Evolutionary conservation across 2,329 filamentous ascomycete species (phyloP).

Genomic region (Trichoderma sp.): DNA sequence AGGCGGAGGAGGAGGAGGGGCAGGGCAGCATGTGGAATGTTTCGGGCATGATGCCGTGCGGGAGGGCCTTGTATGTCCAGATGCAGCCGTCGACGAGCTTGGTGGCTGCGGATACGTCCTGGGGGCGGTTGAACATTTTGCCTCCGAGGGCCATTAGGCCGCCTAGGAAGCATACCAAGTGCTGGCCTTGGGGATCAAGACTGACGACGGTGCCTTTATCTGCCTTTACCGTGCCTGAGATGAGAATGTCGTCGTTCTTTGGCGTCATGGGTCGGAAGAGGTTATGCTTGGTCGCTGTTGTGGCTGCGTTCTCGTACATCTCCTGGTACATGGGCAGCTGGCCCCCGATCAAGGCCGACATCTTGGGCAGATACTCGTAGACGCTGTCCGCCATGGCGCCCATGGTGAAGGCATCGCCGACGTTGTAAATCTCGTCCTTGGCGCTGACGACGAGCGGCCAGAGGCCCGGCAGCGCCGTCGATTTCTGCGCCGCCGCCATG

Average conservation of each 20-base stretch:
- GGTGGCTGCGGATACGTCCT: conserved; percentile 49
- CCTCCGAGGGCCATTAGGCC: conserved; percentile 66
- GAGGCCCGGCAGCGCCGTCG: conserved; percentile 70
- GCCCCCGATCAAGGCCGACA: conserved; percentile 66
- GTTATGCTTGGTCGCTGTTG: conserved; percentile 60
- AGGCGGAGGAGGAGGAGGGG: conserved; percentile 6
- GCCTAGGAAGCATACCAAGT: conserved; percentile 65
- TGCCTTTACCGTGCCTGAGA: conserved; percentile 55
- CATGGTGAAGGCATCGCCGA: conserved; percentile 47
- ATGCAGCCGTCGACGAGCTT: conserved; percentile 56
- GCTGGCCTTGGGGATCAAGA: conserved; percentile 48
- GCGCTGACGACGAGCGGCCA: conserved; percentile 69
- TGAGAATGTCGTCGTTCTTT: conserved; percentile 61
- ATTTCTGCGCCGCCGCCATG: conserved; percentile 65
- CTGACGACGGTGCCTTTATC: conserved; percentile 46
- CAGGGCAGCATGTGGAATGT: conserved; percentile 47
- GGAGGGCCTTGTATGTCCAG: conserved; percentile 57
- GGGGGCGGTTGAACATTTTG: conserved; percentile 50
- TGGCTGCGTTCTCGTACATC: conserved; percentile 64
- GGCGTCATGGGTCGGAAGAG: conserved; percentile 71
- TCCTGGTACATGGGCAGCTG: conserved; percentile 57
- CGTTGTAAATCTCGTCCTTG: conserved; percentile 48
- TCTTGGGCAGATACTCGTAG: conserved; percentile 63
- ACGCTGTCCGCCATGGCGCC: conserved; percentile 56
- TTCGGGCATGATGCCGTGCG: conserved; percentile 58